A percentile compares a stretch with the other conserved stretches of the same genome.
phyloP scores from a whole-genome alignment of 495 filamentous ascomycete species.

The Cudoniella acicularis region DNA sequence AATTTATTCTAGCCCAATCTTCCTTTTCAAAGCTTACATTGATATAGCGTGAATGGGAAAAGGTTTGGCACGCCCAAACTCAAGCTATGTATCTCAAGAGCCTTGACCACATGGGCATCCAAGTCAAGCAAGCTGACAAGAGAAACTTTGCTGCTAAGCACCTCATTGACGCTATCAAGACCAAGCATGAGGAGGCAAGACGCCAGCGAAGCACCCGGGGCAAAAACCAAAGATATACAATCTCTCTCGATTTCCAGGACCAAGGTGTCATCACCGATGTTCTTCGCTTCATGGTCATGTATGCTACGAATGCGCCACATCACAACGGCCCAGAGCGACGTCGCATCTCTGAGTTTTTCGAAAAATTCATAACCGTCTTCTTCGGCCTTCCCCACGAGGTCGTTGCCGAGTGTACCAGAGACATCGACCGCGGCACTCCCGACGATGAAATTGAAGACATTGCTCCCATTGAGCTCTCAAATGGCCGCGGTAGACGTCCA shows the following conservation, averaged over 20 bases:
- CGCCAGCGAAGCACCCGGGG: constrained; percentile 58
- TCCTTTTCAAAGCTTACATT: background rate
- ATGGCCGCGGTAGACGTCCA: constrained; percentile 55
- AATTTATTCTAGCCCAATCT: constrained; percentile 30
- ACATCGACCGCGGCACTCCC: constrained; percentile 58
- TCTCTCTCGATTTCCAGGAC: constrained; percentile 68
- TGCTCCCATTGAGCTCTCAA: constrained; percentile 46
- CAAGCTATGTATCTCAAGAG: constrained; percentile 89
- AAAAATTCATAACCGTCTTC: constrained; percentile 83
- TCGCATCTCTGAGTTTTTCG: constrained; percentile 76
- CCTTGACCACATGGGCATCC: constrained; percentile 91
- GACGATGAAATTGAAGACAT: constrained; percentile 71
- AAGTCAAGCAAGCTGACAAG: constrained; percentile 79
- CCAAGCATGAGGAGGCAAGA: constrained; percentile 80
- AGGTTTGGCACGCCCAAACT: constrained; percentile 95
- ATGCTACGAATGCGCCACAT: constrained; percentile 62
- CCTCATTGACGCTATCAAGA: constrained; percentile 78
- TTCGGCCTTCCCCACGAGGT: constrained; percentile 76
- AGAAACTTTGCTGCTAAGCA: constrained; percentile 83
- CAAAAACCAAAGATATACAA: constrained; percentile 65
- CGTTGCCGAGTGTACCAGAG: constrained; percentile 72
- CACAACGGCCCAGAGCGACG: constrained; percentile 69
- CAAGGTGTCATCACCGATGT: constrained; percentile 76
- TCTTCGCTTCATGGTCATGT: constrained; percentile 73
- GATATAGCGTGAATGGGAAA: constrained; percentile 87